Base-by-base conservation (phyloP, 148 eudicot species). In the Dianthus caryophyllus region DNA sequence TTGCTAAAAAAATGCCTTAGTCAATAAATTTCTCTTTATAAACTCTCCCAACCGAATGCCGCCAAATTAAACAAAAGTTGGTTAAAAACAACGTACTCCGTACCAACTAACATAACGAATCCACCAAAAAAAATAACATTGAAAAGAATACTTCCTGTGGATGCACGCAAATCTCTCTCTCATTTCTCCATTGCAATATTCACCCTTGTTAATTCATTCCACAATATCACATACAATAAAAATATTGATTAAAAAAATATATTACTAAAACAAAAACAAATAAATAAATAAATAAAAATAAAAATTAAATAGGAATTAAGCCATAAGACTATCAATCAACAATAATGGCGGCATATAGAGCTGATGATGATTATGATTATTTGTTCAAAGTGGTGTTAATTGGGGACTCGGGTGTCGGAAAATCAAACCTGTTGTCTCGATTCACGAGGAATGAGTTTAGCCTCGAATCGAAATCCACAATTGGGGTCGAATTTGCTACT, bases 401-500 rank as follows among this genome's bases (percentile, higher is more conserved):
- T 20, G 82, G 82, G 16, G 82, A 79, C 14, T 79, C 82, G 1
- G 82, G 82, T 25, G 82, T 79, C 31, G 82, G 82, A 41, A 79
- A 79, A 75, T 75, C 82, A 29, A 79, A 75, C 50, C 77, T 75
- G 22, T 79, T 79, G 52, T 76, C 83, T 38, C 83, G 79, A 9
- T 76, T 76, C 38, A 76, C 80, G 18, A 58, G 82, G 20, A 85
- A 85, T 13, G 89, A 85, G 57, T 85, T 85, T 44, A 85, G 89
- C 76, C 81, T 78, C 16, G 84, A 85, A 50, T 85, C 87, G 2
- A 85, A 85, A 59, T 85, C 89, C 31, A 85, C 89, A 22, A 85
- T 85, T 67, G 89, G 89, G 1, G 89, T 85, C 5, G 89, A 85
- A 71, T 85, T 85, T 18, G 89, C 89, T 2, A 85, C 89, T 47